phyloP scores from a whole-genome alignment of 257 asterid genomes.

The Nicotiana tabacum region DNA sequence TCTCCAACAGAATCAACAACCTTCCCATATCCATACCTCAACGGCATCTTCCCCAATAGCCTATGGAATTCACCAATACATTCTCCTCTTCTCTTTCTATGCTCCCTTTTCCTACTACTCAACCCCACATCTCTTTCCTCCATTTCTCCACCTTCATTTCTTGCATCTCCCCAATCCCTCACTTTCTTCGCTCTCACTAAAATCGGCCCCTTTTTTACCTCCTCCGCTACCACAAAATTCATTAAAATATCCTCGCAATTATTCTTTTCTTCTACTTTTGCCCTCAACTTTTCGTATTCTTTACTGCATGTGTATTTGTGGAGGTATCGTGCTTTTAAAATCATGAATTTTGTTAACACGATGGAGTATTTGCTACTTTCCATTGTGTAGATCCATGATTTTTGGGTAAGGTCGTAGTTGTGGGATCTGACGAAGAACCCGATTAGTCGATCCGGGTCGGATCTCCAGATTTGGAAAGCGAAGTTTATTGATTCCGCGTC shows the following conservation, averaged over 20 bases:
- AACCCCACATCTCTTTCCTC: slow-evolving; percentile 64
- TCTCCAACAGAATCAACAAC: slow-evolving; percentile 68
- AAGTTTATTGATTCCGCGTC: slow-evolving; percentile 45
- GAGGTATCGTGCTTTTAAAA: slow-evolving; percentile 41
- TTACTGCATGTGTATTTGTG: slow-evolving; percentile 51
- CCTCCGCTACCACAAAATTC: slow-evolving; percentile 74
- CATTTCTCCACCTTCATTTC: slow-evolving; percentile 55
- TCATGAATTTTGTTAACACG: slow-evolving; percentile 72
- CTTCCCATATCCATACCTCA: slow-evolving; percentile 73
- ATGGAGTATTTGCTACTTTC: slow-evolving; percentile 66
- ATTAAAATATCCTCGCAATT: slow-evolving; percentile 89
- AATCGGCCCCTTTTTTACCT: slow-evolving; percentile 49
- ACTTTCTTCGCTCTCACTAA: slow-evolving; percentile 53
- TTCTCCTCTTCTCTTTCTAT: slow-evolving; percentile 79
- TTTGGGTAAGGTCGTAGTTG: slow-evolving; percentile 52
- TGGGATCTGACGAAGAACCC: slow-evolving; percentile 92
- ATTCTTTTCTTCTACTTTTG: slow-evolving; percentile 46
- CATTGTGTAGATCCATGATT: slow-evolving; percentile 76
- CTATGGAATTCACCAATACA: slow-evolving; percentile 72
- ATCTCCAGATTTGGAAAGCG: slow-evolving; percentile 64
- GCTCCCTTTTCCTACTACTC: slow-evolving; percentile 73
- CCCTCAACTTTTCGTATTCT: slow-evolving; percentile 18
- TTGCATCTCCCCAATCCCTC: slow-evolving; percentile 84
- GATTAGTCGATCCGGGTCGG: slow-evolving; percentile 53
- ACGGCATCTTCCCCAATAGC: slow-evolving; percentile 63